Base-by-base conservation (phyloP, 345 rosid genomes). In the Lepidium africanum region DNA sequence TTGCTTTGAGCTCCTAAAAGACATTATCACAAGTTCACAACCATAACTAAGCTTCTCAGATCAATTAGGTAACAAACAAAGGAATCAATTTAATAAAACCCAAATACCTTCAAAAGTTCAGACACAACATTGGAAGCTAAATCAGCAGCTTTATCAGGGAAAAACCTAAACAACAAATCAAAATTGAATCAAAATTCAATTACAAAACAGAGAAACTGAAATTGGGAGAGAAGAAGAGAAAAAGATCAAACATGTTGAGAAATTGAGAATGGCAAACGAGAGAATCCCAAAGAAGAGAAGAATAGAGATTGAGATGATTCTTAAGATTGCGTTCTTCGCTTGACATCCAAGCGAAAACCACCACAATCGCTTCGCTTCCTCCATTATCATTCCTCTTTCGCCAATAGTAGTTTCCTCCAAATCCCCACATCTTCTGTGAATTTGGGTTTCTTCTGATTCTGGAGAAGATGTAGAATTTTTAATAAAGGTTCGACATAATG, bases 291-390 rank as follows among this genome's bases (percentile, higher is more conserved):
- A 81, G 83, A 71, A 86, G 70, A 41, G 95, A 90, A 23, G 85
- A 76, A 57, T 87, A 90, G 32, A 93, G 90, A 76, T 83, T 67
- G 23, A 84, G 79, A 63, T 82, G 88, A 76, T 60, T 86, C 65
- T 82, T 82, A 66, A 88, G 80, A 71, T 87, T 89, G 56, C 74
- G 84, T 74, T 87, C 92, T 71, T 87, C 83, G 58, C 91, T 88
- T 6, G 91, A 88, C 89, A 87, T 84, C 98, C 97, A 93, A 65
- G 94, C 89, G 68, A 90, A 87, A 15, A 81, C 84, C 75, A 90
- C 87, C 38, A 83, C 85, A 40, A 93, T 75, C 39, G 92, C 91
- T 70, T 79, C 92, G 59, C 75, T 73, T 52, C 76, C 60, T 27
- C 40, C 75, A 14, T 51, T 67, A 53, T 70, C 84, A 10, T 61